A percentile compares a stretch with the other conserved stretches of the same genome.
Evolutionary conservation across 192 early-diverging fungal genomes (phyloP).

Genomic region (Jimgerdemannia flammicorona): DNA sequence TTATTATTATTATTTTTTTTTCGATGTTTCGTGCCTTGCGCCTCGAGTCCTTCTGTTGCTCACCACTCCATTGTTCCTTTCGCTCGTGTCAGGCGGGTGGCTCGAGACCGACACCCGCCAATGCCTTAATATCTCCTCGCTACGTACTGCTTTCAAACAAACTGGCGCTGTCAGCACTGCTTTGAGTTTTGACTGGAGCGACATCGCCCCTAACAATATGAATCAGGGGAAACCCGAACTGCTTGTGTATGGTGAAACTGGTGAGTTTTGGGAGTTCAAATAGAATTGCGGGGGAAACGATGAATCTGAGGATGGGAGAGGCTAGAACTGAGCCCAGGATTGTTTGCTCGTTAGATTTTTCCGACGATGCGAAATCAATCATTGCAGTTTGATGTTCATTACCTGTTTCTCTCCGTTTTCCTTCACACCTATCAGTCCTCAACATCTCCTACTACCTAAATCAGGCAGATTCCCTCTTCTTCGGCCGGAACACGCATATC

Average conservation of each 20-base stretch:
- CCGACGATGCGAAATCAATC: no score
- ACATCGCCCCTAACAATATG: slow-evolving; percentile 9
- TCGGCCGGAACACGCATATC: slow-evolving; percentile 10
- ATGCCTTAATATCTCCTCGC: slow-evolving; percentile 12
- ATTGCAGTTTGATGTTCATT: no score
- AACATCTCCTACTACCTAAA: slow-evolving; percentile 26
- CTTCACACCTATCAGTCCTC: slow-evolving; percentile 17
- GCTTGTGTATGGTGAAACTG: slow-evolving; percentile 2
- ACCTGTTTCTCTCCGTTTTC: background rate
- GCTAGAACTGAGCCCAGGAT: no score
- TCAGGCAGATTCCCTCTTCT: background rate
- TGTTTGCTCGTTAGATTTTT: no score
- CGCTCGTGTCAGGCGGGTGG: background rate
- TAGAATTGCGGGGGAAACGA: no score
- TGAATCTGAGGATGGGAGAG: no score
- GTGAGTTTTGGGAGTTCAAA: background rate
- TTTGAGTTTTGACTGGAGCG: slow-evolving; percentile 15
- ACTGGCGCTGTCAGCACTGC: background rate
- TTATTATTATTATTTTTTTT: background rate
- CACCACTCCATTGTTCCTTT: background rate
- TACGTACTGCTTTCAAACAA: background rate
- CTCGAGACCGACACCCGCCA: background rate
- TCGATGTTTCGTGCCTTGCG: background rate
- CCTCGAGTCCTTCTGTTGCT: background rate
- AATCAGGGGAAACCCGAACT: background rate